A percentile compares a stretch with the other conserved stretches of the same genome.
Conservation (phyloP, 1,284 basidiomycete species). For the Mycena citricolor region DNA sequence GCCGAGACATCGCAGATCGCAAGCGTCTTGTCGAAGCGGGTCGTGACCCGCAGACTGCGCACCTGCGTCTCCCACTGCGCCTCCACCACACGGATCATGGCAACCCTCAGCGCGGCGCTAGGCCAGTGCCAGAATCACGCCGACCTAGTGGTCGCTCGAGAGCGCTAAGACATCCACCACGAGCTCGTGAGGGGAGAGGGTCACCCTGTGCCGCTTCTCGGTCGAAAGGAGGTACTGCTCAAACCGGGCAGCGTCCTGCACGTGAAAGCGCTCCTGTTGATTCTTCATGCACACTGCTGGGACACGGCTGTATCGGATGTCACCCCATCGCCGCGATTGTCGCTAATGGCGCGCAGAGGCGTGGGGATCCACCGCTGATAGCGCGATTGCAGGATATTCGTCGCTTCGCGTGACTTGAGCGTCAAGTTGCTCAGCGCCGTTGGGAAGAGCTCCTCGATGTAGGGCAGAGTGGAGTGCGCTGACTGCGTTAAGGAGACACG, state of each 20-base stretch:
- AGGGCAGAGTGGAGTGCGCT: no score
- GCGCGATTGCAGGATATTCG: constrained; percentile 44
- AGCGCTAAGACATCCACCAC: constrained; percentile 39
- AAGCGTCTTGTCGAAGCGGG: constrained; percentile 58
- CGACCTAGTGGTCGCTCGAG: no score
- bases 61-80: constrained; percentile 68
- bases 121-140: no score
- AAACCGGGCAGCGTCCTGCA: constrained; percentile 60
- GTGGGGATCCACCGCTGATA: constrained; percentile 57
- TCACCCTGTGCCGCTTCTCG: constrained; percentile 53
- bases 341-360: constrained; percentile 51
- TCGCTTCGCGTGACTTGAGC: constrained; percentile 28
- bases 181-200: constrained; percentile 59
- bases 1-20: constrained; percentile 75
- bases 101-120: constrained; percentile 31
- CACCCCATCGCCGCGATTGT: constrained; percentile 51
- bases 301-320: constrained; percentile 57
- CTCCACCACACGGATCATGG: constrained; percentile 47
- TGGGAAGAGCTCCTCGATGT: no score
- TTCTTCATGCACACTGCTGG: no score
- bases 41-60: constrained; percentile 49
- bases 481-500: no score
- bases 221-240: constrained; percentile 56
- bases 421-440: no score
- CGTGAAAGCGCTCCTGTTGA: constrained; percentile 50